These are phyloP conservation scores for Penicillium egyptiacum DNA, from an alignment of 495 filamentous ascomycete genomes.

Conservation along the genomic window DNA sequence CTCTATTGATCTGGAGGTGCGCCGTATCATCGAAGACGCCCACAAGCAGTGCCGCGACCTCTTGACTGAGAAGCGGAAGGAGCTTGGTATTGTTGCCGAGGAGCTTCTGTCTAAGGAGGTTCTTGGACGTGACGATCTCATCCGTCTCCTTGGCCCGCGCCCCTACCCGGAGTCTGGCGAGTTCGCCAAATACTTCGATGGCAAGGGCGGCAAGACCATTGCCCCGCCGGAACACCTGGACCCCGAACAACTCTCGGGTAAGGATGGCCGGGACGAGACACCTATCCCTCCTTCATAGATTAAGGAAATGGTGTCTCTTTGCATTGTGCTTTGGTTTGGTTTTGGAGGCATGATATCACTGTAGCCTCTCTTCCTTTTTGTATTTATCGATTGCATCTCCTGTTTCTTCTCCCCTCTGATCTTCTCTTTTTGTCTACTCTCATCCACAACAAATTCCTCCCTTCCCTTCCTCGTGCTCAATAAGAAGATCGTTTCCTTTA, in stretches of 20 bases:
- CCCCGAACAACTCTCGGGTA: slow-evolving; percentile 33
- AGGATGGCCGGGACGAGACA: slow-evolving; percentile 48
- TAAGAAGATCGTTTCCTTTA: slow-evolving; percentile 13
- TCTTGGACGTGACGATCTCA: slow-evolving; percentile 83
- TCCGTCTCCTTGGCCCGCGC: slow-evolving; percentile 79
- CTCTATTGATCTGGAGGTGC: slow-evolving; percentile 87
- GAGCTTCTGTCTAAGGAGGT: slow-evolving; percentile 92
- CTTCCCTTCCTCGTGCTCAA: slow-evolving; percentile 16
- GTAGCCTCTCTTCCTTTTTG: slow-evolving; percentile 36
- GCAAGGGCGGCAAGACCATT: slow-evolving; percentile 44
- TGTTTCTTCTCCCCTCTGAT: slow-evolving; percentile 28
- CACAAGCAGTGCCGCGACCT: slow-evolving; percentile 87
- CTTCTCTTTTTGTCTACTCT: slow-evolving; percentile 24
- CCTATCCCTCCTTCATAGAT: slow-evolving; percentile 43
- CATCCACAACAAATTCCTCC: slow-evolving; percentile 18
- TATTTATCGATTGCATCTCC: slow-evolving; percentile 40
- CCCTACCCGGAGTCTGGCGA: slow-evolving; percentile 82
- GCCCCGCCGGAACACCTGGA: slow-evolving; percentile 56
- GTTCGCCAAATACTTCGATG: slow-evolving; percentile 89
- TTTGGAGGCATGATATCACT: slow-evolving; percentile 33
- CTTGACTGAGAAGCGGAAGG: slow-evolving; percentile 78
- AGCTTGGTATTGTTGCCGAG: slow-evolving; percentile 87
- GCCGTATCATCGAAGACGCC: slow-evolving; percentile 83
- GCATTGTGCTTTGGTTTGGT: slow-evolving; percentile 19
- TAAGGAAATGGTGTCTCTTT: slow-evolving; percentile 17